Conservation (phyloP, 495 filamentous ascomycete species). For the Staphylotrichum tortipilum region DNA sequence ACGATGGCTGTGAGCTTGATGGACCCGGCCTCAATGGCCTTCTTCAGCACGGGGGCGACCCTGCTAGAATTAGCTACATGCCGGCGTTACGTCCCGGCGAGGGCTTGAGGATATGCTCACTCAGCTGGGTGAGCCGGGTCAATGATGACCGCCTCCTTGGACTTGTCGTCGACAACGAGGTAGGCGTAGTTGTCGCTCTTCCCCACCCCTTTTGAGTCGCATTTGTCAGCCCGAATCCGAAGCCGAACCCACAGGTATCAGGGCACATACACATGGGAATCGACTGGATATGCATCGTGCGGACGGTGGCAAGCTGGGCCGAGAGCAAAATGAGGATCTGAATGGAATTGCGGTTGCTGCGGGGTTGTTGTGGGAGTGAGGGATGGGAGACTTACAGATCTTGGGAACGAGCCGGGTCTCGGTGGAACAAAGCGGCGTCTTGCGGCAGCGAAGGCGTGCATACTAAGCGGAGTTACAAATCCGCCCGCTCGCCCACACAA, state of each 20-base stretch:
- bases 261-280: slow-evolving; percentile 88
- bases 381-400: neutral
- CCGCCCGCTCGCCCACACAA: too few species aligned
- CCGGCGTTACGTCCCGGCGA: neutral
- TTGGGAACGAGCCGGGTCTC: neutral
- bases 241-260: neutral
- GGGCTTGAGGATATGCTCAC: slow-evolving; percentile 53
- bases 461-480: slow-evolving; percentile 11
- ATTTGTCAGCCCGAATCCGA: neutral
- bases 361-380: too few species aligned
- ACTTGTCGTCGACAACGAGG: slow-evolving; percentile 81
- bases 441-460: slow-evolving; percentile 24
- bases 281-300: slow-evolving; percentile 87
- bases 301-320: slow-evolving; percentile 27
- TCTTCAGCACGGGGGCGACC: slow-evolving; percentile 70
- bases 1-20: slow-evolving; percentile 85
- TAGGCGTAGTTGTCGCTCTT: slow-evolving; percentile 94
- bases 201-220: slow-evolving; percentile 61
- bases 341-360: too few species aligned
- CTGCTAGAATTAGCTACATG: slow-evolving; percentile 35
- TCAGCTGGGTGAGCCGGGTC: slow-evolving; percentile 90
- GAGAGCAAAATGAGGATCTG: too few species aligned
- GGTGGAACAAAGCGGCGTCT: slow-evolving; percentile 15
- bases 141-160: slow-evolving; percentile 83
- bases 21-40: slow-evolving; percentile 57